Conservation (phyloP, 2,329 filamentous ascomycete species). For the Lachnellula arida region DNA sequence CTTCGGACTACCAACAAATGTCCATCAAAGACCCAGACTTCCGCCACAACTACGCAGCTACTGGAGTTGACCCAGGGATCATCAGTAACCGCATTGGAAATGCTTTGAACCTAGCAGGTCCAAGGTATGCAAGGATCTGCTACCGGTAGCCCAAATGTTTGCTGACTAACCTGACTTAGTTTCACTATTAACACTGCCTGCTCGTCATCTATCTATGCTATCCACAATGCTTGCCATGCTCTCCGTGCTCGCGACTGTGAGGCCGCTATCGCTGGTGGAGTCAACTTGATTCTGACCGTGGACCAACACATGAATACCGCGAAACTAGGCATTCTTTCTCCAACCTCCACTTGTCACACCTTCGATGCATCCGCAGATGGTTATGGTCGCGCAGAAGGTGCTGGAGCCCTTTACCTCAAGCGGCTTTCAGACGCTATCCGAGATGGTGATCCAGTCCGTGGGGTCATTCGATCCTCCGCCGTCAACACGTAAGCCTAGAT, state of each 20-base stretch:
- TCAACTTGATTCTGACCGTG: constrained; percentile 15
- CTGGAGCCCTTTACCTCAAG: constrained; percentile 55
- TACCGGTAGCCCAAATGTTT: too few relatives aligned
- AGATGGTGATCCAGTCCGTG: constrained; percentile 53
- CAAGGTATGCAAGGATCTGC: constrained; percentile 6
- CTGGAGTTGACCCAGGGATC: constrained; percentile 8
- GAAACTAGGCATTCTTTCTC: constrained; percentile 15
- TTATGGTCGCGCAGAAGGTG: constrained; percentile 60
- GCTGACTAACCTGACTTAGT: too few relatives aligned
- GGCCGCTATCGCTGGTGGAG: constrained; percentile 17
- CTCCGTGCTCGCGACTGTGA: constrained; percentile 41
- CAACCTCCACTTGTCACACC: constrained; percentile 49
- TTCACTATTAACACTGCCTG: constrained; percentile 42
- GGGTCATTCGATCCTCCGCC: constrained; percentile 47
- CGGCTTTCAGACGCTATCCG: constrained; percentile 50
- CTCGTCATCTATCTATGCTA: constrained; percentile 50
- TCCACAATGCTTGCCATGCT: constrained; percentile 49
- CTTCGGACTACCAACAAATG: constrained; percentile 13
- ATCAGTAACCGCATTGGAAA: constrained; percentile 30
- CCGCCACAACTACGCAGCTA: constrained; percentile 26
- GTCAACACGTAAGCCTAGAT: constrained; percentile 35
- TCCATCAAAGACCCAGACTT: constrained; percentile 7
- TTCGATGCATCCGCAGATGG: constrained; percentile 57
- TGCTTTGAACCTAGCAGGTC: constrained; percentile 27
- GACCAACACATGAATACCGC: constrained; percentile 14